Base-by-base conservation (phyloP, 345 rosid genomes). In the Acer campestre region DNA sequence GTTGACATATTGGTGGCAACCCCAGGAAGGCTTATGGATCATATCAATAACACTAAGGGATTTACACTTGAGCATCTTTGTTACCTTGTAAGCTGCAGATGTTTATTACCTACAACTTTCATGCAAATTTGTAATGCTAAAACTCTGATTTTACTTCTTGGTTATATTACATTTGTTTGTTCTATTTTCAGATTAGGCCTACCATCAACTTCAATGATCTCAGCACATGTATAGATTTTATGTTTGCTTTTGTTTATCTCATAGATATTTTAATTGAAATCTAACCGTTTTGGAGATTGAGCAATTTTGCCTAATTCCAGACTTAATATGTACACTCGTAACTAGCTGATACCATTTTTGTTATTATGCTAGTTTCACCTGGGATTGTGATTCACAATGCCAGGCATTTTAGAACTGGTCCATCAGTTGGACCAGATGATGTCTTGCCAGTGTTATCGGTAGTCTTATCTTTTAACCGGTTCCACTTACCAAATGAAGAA, bases 11-110 rank as follows among this genome's bases (percentile, higher is more conserved):
- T 94, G 84, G 93, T 96, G 74, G 97, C 99, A 66, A 96, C 98
- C 68, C 99, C 98, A 6, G 99, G 99, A 80, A 91, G 99, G 85
- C 91, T 96, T n/a, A 88, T 94, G 97, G 99, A 96, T 61, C 98
- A 96, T 83, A 94, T 94, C 56, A 91, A 87, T 82, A 81, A 82
- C 80, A 96, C 99, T 8, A 87, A 88, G 79, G 98, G 98, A 35
- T 96, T 96, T 80, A 94, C 97, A 0, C 93, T 94, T 49, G 97
- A 96, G 88, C 98, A 96, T 83, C 94, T 96, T 38, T 80, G 93
- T 85, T 96, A 89, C 88, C 97, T 96, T 83, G 98, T 96, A 90
- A 83, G 94, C 69, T 75, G 44, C 68, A 49, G 14, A 22, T 31
- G 13, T 29, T 17, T 70, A 44, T 70, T 69, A 76, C 13, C 49